Evolutionary conservation across 345 rosid species (phyloP).

Genomic region (Populus euphratica): DNA sequence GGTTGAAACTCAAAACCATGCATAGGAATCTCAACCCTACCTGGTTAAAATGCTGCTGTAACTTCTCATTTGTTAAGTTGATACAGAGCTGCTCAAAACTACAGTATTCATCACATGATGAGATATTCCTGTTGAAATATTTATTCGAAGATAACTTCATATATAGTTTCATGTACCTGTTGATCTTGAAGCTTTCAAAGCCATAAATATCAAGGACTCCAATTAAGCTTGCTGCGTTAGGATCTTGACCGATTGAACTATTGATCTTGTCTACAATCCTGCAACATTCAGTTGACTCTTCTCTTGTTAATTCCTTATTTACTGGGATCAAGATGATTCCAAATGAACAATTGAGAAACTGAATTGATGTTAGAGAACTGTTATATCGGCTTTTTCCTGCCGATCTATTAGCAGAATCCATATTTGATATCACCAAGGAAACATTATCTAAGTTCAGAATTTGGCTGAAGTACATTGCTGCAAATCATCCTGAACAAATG

Average conservation of each 20-base stretch:
- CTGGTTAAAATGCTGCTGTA: conserved; percentile 81
- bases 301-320: conserved; percentile 2
- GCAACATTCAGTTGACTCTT: conserved; percentile 18
- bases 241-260: conserved; percentile 70
- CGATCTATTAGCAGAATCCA: not conserved
- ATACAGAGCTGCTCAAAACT: conserved; percentile 83
- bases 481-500: not conserved
- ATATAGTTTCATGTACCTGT: conserved; percentile 39
- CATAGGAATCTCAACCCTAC: conserved; percentile 26
- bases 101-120: conserved; percentile 6
- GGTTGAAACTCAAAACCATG: not conserved
- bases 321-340: not conserved
- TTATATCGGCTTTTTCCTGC: not conserved
- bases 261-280: conserved; percentile 80
- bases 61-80: conserved; percentile 74
- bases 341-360: not conserved
- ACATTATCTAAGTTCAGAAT: not conserved
- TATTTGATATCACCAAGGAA: not conserved
- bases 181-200: conserved; percentile 70
- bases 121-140: conserved; percentile 12
- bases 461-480: not conserved
- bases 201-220: conserved; percentile 85
- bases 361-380: not conserved
- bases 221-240: conserved; percentile 52
- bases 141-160: not conserved